Conservation (phyloP, 2,329 filamentous ascomycete genomes). For the Alternaria dauci region DNA sequence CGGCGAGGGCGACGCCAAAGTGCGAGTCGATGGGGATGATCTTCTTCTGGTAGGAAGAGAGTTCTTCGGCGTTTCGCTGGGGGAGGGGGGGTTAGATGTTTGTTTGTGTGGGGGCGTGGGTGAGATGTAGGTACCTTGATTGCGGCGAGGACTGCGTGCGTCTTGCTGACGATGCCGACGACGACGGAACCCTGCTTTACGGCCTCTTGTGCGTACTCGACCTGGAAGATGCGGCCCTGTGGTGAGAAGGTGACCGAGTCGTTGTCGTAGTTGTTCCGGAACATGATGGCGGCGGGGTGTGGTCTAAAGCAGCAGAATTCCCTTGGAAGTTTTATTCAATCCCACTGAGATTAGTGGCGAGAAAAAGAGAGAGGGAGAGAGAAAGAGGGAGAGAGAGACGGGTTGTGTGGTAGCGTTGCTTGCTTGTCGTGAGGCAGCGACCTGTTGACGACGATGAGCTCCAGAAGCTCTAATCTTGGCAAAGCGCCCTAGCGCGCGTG, state of each 20-base stretch:
- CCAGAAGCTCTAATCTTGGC: slow-evolving; percentile 21
- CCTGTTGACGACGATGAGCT: slow-evolving; percentile 35
- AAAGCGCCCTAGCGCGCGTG: slow-evolving; percentile 13
- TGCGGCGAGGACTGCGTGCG: slow-evolving; percentile 92
- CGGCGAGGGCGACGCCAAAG: slow-evolving; percentile 92
- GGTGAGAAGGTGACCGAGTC: slow-evolving; percentile 99
- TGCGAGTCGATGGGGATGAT: slow-evolving; percentile 96
- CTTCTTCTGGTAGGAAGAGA: slow-evolving; percentile 99
- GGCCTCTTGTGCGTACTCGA: slow-evolving; percentile 98
- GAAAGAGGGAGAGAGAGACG: too few relatives aligned
- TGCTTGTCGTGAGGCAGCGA: slow-evolving; percentile 29
- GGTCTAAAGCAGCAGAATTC: neutral
- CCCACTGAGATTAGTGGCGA: neutral
- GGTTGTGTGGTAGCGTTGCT: neutral
- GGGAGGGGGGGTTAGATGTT: neutral
- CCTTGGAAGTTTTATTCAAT: neutral
- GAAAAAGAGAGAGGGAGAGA: too few relatives aligned
- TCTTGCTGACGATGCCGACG: slow-evolving; percentile 96
- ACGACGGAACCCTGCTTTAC: slow-evolving; percentile 99
- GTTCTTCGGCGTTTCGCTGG: slow-evolving; percentile 97
- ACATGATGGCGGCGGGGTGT: slow-evolving; percentile 78
- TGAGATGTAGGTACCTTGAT: slow-evolving; percentile 75
- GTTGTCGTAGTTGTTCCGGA: slow-evolving; percentile 99
- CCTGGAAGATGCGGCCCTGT: slow-evolving; percentile 99
- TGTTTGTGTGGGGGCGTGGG: neutral